Percentiles rank a stretch among this genome's conserved stretches.
Conservation (phyloP, 2,329 filamentous ascomycete genomes). For the Neofusicoccum ribis region DNA sequence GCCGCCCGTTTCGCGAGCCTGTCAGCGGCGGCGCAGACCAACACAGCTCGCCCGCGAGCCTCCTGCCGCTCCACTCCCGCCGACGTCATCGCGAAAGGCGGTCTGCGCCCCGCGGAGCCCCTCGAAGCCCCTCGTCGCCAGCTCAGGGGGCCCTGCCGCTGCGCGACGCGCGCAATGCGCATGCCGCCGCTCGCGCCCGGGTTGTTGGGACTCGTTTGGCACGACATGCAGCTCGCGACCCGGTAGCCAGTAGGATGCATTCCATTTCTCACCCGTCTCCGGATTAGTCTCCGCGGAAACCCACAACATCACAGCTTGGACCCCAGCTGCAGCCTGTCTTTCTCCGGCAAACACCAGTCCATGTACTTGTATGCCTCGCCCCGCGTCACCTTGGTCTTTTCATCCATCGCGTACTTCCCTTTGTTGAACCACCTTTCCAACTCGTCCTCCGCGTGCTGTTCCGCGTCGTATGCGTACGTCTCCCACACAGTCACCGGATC, state of each 20-base stretch:
- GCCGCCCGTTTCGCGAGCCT: not conserved
- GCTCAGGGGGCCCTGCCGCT: not conserved
- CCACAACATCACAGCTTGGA: slow-evolving; percentile 4
- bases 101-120: not conserved
- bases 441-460: slow-evolving; percentile 37
- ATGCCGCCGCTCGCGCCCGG: not conserved
- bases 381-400: slow-evolving; percentile 31
- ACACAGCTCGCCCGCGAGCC: too few relatives aligned
- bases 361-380: slow-evolving; percentile 35
- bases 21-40: not conserved
- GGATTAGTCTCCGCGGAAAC: not conserved
- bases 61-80: not conserved
- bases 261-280: not conserved
- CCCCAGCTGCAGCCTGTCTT: slow-evolving; percentile 29
- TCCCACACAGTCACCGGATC: slow-evolving; percentile 40
- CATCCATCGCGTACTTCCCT: slow-evolving; percentile 28
- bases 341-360: slow-evolving; percentile 35
- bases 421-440: slow-evolving; percentile 30
- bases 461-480: slow-evolving; percentile 45
- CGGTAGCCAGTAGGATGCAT: not conserved
- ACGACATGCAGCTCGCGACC: not conserved
- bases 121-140: too few relatives aligned
- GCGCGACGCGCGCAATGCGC: not conserved
- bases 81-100: slow-evolving; percentile 7
- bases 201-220: not conserved